phyloP scores from a whole-genome alignment of 2,329 filamentous ascomycete genomes.

The Emericellopsis atlantica region DNA sequence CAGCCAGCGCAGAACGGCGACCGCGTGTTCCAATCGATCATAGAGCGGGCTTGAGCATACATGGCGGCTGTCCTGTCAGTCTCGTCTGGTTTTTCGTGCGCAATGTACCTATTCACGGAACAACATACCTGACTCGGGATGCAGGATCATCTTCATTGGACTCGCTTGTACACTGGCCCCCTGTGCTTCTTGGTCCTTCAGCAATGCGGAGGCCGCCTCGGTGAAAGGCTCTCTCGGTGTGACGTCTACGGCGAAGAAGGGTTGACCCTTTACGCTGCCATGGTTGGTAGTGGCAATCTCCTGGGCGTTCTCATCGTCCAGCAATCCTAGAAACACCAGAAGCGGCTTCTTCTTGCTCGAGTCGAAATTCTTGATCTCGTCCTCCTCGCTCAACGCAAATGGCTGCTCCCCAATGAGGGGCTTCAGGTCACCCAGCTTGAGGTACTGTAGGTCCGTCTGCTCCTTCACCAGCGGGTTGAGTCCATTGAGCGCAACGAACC shows the following conservation, averaged over 20 bases:
- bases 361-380: slow-evolving; percentile 61
- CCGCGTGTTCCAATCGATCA: slow-evolving; percentile 88
- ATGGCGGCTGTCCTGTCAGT: slow-evolving; percentile 54
- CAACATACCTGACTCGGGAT: slow-evolving; percentile 44
- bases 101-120: neutral
- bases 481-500: slow-evolving; percentile 68
- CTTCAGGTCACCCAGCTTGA: slow-evolving; percentile 55
- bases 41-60: slow-evolving; percentile 76
- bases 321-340: slow-evolving; percentile 74
- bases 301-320: slow-evolving; percentile 44
- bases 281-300: slow-evolving; percentile 25
- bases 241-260: slow-evolving; percentile 84
- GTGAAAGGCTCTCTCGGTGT: slow-evolving; percentile 56
- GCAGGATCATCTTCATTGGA: slow-evolving; percentile 47
- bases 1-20: slow-evolving; percentile 89
- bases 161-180: slow-evolving; percentile 57
- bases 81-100: too few relatives aligned
- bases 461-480: slow-evolving; percentile 57
- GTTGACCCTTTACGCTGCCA: slow-evolving; percentile 62
- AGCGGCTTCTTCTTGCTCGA: slow-evolving; percentile 55
- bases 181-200: slow-evolving; percentile 29
- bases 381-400: slow-evolving; percentile 60
- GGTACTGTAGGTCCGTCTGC: slow-evolving; percentile 51
- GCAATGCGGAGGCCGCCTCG: slow-evolving; percentile 43
- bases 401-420: slow-evolving; percentile 58